These are phyloP conservation scores for Solanum chiquidenum DNA, from an alignment of 257 asterid genomes.

Conservation along the genomic window DNA sequence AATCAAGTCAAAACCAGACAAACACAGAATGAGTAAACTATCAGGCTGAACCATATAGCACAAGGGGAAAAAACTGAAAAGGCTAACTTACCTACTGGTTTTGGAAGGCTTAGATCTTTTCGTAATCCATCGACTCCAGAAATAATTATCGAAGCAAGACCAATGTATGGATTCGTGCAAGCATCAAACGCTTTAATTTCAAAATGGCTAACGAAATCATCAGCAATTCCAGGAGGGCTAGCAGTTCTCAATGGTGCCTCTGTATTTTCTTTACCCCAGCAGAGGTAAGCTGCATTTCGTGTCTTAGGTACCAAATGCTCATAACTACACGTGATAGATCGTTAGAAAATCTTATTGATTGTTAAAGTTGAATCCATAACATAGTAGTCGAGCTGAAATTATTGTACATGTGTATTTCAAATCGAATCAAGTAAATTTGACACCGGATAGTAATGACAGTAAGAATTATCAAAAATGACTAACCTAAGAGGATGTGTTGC, in stretches of 20 bases:
- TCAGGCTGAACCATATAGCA: not conserved
- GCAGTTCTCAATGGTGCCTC: conserved; percentile 84
- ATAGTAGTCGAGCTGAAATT: not conserved
- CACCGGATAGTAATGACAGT: not conserved
- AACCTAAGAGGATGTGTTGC: conserved; percentile 89
- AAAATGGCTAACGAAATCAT: conserved; percentile 63
- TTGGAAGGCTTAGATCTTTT: conserved; percentile 39
- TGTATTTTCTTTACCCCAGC: conserved; percentile 87
- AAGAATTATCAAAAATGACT: not conserved
- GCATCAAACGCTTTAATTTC: conserved; percentile 80
- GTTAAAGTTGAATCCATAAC: not conserved
- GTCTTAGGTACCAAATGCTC: conserved; percentile 86
- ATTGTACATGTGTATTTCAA: not conserved
- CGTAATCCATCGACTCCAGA: conserved; percentile 81
- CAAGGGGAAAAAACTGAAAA: not conserved
- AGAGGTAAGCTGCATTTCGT: conserved; percentile 91
- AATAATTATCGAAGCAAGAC: conserved; percentile 61
- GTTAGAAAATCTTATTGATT: not conserved
- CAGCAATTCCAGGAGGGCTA: conserved; percentile 75
- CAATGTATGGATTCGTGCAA: conserved; percentile 78
- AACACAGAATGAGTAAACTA: not conserved
- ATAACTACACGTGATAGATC: conserved; percentile 34
- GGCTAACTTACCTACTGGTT: conserved; percentile 59
- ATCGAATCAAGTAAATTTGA: not conserved
- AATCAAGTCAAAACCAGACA: not conserved